A percentile compares a stretch with the other conserved stretches of the same genome.
phyloP scores from a whole-genome alignment of 768 basidiomycete species.

The Boletus speciosus region DNA sequence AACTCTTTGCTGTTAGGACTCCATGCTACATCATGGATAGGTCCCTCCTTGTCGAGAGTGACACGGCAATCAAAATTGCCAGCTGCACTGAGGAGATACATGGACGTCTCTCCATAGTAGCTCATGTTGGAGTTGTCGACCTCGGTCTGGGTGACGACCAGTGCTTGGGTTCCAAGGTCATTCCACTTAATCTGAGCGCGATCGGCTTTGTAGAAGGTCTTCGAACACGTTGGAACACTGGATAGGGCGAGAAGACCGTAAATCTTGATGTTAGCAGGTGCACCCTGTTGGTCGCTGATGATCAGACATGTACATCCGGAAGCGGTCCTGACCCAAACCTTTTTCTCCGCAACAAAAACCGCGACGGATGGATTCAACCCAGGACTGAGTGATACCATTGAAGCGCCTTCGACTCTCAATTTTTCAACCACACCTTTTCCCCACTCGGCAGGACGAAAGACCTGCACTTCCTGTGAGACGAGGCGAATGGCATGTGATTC shows the following conservation, averaged over 20 bases:
- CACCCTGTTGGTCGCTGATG: constrained; percentile 49
- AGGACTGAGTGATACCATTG: constrained; percentile 71
- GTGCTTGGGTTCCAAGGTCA: constrained; percentile 83
- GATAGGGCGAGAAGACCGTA: constrained; percentile 65
- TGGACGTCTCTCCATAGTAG: constrained; percentile 96
- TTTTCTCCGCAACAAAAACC: constrained; percentile 91
- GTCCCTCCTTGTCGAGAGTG: constrained; percentile 89
- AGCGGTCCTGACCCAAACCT: constrained; percentile 42
- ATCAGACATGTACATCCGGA: neutral
- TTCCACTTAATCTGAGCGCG: constrained; percentile 96
- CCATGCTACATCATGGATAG: constrained; percentile 96
- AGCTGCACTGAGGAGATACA: constrained; percentile 88
- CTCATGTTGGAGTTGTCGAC: constrained; percentile 97
- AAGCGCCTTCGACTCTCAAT: constrained; percentile 80
- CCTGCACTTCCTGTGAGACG: constrained; percentile 77
- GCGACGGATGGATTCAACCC: constrained; percentile 88
- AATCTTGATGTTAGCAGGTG: constrained; percentile 84
- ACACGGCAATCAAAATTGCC: constrained; percentile 94
- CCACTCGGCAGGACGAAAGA: constrained; percentile 80
- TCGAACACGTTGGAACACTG: constrained; percentile 74
- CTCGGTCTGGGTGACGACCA: constrained; percentile 92
- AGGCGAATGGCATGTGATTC: constrained; percentile 83
- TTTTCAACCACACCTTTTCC: constrained; percentile 76
- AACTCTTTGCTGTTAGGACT: constrained; percentile 97
- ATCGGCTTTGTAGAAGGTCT: constrained; percentile 96